phyloP scores from a whole-genome alignment of 495 filamentous ascomycete genomes.

The Podospora pseudopauciseta region DNA sequence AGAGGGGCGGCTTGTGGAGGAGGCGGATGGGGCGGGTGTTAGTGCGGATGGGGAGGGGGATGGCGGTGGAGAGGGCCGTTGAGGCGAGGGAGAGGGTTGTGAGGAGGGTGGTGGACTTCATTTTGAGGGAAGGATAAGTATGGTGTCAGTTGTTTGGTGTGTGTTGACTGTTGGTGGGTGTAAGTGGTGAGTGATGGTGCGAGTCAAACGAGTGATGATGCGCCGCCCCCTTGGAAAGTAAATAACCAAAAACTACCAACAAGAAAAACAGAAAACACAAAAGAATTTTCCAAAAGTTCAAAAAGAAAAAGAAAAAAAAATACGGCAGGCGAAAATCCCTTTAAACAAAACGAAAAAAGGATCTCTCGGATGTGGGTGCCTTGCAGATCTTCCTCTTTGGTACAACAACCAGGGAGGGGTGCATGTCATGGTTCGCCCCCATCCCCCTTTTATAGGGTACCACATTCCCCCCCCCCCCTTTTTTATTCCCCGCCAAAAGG shows the following conservation, averaged over 20 bases:
- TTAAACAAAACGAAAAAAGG: background rate
- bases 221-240: background rate
- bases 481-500: background rate
- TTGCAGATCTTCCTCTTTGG: background rate
- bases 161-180: background rate
- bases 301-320: background rate
- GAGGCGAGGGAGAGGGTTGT: conserved; percentile 7
- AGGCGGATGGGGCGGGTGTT: conserved; percentile 9
- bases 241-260: background rate
- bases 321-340: background rate
- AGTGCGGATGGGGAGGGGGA: background rate
- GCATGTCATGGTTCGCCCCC: background rate
- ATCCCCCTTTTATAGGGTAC: background rate
- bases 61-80: background rate
- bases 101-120: conserved; percentile 18
- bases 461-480: background rate
- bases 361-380: background rate
- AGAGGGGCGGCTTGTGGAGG: conserved; percentile 12
- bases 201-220: background rate
- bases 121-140: background rate
- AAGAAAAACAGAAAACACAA: background rate
- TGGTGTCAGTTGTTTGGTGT: background rate
- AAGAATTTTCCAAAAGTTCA: background rate
- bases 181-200: background rate
- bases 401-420: background rate